Evolutionary conservation across 2,329 filamentous ascomycete genomes (phyloP).

Genomic region (Tolypocladium tundrense): DNA sequence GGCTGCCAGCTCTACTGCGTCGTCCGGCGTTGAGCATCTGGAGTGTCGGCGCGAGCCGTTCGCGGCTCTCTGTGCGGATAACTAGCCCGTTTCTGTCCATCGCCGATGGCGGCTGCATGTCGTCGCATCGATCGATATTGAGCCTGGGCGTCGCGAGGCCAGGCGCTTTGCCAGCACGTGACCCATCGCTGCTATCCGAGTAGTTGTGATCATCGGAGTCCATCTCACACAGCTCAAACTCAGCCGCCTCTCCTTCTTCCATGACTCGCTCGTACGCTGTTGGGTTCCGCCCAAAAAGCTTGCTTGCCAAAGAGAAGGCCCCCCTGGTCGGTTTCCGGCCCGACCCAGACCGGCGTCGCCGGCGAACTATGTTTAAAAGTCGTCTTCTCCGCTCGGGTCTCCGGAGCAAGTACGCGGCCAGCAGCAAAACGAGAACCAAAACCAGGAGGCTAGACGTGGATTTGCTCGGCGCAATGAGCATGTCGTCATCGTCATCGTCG

Average conservation of each 20-base stretch:
- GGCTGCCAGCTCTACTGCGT: constrained; percentile 46
- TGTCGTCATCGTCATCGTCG: constrained; percentile 35
- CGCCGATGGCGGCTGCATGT: constrained; percentile 28
- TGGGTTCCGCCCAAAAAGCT: constrained; percentile 52
- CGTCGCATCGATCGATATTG: constrained; percentile 42
- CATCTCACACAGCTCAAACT: constrained; percentile 67
- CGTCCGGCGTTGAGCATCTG: constrained; percentile 46
- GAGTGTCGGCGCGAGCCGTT: constrained; percentile 53
- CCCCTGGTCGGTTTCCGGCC: constrained; percentile 34
- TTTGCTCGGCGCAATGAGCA: constrained; percentile 20
- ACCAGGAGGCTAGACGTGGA: constrained; percentile 65
- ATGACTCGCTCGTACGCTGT: constrained; percentile 71
- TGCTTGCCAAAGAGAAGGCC: constrained; percentile 44
- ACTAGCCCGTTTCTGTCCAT: constrained; percentile 64
- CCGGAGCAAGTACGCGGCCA: constrained; percentile 63
- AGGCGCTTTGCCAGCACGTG: constrained; percentile 47
- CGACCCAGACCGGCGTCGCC: constrained; percentile 14
- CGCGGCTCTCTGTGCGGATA: constrained; percentile 75
- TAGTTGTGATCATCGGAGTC: constrained; percentile 55
- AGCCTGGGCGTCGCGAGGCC: constrained; percentile 59
- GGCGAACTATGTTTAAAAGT: constrained; percentile 16
- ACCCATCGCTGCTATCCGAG: constrained; percentile 51
- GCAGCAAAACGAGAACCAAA: constrained; percentile 62
- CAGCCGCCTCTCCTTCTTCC: constrained; percentile 64
- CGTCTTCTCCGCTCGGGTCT: constrained; percentile 61